Conservation (phyloP, 495 filamentous ascomycete genomes). For the Hypoxylon intermedium region DNA sequence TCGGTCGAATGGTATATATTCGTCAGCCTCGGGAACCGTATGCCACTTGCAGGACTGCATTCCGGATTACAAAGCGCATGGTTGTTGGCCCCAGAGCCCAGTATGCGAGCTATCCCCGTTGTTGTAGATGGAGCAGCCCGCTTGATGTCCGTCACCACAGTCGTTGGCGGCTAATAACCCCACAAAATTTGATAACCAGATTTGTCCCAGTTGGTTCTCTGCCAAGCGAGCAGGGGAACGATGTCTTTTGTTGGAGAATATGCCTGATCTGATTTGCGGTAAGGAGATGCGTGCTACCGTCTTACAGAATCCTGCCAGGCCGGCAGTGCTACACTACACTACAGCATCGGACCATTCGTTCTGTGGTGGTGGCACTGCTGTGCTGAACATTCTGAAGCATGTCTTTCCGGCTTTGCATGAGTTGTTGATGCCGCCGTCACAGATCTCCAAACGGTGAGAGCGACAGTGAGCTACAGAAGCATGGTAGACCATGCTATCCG, state of each 20-base stretch:
- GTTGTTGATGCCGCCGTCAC: conserved; percentile 2
- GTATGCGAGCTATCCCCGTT: conserved; percentile 25
- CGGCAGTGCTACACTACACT: conserved; percentile 4
- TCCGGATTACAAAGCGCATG: conserved; percentile 20
- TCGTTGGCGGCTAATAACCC: conserved; percentile 35
- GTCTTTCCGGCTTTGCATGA: neutral
- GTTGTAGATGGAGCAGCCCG: conserved; percentile 16
- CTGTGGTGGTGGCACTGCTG: conserved; percentile 7
- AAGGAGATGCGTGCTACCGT: conserved; percentile 25
- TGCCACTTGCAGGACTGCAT: conserved; percentile 23
- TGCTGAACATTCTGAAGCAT: neutral
- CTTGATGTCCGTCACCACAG: conserved; percentile 24
- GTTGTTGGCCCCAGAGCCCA: conserved; percentile 1
- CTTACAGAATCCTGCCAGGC: conserved; percentile 12
- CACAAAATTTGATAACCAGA: conserved; percentile 31
- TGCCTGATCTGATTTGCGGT: conserved; percentile 28
- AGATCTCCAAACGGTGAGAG: conserved; percentile 5
- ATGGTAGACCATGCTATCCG: conserved; percentile 34
- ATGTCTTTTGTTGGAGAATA: conserved; percentile 33
- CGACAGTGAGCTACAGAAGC: no score
- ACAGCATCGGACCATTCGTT: conserved; percentile 10
- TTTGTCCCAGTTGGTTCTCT: conserved; percentile 15
- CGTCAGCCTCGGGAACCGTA: conserved; percentile 17
- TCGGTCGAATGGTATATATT: conserved; percentile 30
- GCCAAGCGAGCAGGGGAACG: conserved; percentile 26